Conservation (phyloP, 345 rosid species). For the Gossypium rotundifolium region DNA sequence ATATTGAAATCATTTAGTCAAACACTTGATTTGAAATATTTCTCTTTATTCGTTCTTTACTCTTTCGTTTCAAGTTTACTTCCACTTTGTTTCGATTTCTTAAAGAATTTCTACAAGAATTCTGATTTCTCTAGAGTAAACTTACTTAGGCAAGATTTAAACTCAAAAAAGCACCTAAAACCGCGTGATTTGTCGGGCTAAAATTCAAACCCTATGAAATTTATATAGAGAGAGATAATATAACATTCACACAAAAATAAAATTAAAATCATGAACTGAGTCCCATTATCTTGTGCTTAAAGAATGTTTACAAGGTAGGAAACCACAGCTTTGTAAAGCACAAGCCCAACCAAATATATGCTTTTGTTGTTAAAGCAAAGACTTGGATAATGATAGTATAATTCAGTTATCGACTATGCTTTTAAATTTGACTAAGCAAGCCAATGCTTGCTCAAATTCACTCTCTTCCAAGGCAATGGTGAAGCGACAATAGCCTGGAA, state of each 20-base stretch:
- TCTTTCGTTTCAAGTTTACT: no score
- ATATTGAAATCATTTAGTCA: no score
- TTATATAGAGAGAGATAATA: no score
- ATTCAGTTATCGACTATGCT: conserved; percentile 23
- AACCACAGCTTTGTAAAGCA: background rate
- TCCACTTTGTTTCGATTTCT: no score
- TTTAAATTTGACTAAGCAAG: conserved; percentile 51
- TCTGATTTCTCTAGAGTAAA: no score
- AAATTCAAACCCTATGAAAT: no score
- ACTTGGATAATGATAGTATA: background rate
- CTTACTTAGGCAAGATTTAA: no score
- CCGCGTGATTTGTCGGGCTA: no score
- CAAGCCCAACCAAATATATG: background rate
- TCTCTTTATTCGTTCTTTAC: no score
- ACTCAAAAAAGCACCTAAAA: no score
- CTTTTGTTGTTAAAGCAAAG: background rate
- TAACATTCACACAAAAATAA: background rate
- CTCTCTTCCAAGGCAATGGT: conserved; percentile 62
- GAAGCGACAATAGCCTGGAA: conserved; percentile 92
- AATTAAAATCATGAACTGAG: background rate
- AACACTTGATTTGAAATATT: no score
- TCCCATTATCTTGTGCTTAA: background rate
- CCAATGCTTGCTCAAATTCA: conserved; percentile 69
- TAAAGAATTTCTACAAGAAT: no score
- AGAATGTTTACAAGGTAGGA: background rate